These are phyloP conservation scores for Lycium ferocissimum DNA, from an alignment of 257 asterid genomes.

Conservation along the genomic window DNA sequence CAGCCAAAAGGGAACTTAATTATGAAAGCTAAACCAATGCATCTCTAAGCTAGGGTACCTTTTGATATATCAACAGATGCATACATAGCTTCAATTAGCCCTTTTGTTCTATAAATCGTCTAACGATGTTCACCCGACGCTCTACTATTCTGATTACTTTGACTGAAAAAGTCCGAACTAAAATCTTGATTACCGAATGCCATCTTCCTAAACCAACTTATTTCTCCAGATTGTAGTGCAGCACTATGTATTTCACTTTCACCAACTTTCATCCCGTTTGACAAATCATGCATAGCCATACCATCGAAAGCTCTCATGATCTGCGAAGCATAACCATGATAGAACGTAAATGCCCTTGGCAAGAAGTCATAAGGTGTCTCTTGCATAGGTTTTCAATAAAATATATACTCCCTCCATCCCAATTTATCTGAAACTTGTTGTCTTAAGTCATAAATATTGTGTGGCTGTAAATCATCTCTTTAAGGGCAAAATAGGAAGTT, in stretches of 20 bases:
- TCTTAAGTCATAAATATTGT: too few relatives aligned
- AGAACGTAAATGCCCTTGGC: background rate
- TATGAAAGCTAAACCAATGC: background rate
- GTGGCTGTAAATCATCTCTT: too few relatives aligned
- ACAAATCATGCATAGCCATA: conserved; percentile 64
- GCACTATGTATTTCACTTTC: conserved; percentile 77
- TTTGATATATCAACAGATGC: conserved; percentile 24
- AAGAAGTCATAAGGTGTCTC: background rate
- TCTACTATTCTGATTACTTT: conserved; percentile 47
- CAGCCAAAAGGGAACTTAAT: conserved; percentile 30
- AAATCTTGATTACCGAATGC: conserved; percentile 79
- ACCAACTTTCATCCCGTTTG: conserved; percentile 91
- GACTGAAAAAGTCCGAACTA: conserved; percentile 73
- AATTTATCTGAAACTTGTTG: too few relatives aligned
- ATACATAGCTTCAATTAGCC: background rate
- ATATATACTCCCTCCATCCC: too few relatives aligned
- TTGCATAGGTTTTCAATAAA: background rate
- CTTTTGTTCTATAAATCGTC: background rate
- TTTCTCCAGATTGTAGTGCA: conserved; percentile 80
- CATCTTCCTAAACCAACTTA: conserved; percentile 78
- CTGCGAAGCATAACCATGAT: conserved; percentile 44
- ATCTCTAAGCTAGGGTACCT: conserved; percentile 24
- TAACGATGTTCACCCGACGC: conserved; percentile 35
- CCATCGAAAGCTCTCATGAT: conserved; percentile 85
- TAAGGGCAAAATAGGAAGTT: too few relatives aligned